These are phyloP conservation scores for Debaryomycetaceae sp. DNA, from an alignment of 1,139 yeast species.

Conservation along the genomic window DNA sequence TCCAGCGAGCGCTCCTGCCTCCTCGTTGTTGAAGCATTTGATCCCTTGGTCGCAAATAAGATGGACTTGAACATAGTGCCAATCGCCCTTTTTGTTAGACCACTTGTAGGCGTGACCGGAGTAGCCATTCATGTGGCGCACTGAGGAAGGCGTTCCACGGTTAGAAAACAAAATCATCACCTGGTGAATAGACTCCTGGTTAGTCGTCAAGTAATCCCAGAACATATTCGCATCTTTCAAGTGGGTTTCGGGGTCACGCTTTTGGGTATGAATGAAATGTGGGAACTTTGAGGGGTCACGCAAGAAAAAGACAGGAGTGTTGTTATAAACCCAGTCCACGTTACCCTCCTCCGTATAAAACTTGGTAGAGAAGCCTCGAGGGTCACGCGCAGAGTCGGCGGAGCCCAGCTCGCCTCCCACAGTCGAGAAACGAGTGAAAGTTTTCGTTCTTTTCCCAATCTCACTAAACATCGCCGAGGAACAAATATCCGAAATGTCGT, in stretches of 20 bases:
- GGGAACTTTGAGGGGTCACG: conserved; percentile 87
- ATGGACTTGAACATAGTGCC: conserved; percentile 61
- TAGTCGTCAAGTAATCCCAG: conserved; percentile 63
- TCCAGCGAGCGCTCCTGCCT: conserved; percentile 46
- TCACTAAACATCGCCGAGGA: conserved; percentile 60
- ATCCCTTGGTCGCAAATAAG: conserved; percentile 52
- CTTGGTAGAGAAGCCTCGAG: conserved; percentile 79
- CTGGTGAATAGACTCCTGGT: conserved; percentile 31
- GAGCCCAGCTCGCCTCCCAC: conserved; percentile 85
- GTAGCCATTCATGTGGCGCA: conserved; percentile 62
- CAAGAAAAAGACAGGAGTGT: conserved; percentile 80
- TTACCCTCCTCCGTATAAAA: conserved; percentile 83
- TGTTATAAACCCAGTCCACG: conserved; percentile 81
- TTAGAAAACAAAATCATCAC: conserved; percentile 20
- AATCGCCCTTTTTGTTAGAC: conserved; percentile 51
- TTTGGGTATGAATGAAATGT: conserved; percentile 78
- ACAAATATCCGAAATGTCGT: conserved; percentile 67
- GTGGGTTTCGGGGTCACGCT: conserved; percentile 68
- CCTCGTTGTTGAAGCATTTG: conserved; percentile 43
- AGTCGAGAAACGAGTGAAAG: conserved; percentile 72
- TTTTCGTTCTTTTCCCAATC: conserved; percentile 66
- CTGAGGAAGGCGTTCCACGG: conserved; percentile 62
- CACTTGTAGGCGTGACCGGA: conserved; percentile 72
- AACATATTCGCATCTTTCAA: conserved; percentile 67
- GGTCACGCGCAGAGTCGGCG: conserved; percentile 82